Percentiles rank a stretch among this genome's conserved stretches.
These are phyloP conservation scores for Cenchrus purpureus DNA, from an alignment of 176 grass and related monocot species.

Conservation along the genomic window DNA sequence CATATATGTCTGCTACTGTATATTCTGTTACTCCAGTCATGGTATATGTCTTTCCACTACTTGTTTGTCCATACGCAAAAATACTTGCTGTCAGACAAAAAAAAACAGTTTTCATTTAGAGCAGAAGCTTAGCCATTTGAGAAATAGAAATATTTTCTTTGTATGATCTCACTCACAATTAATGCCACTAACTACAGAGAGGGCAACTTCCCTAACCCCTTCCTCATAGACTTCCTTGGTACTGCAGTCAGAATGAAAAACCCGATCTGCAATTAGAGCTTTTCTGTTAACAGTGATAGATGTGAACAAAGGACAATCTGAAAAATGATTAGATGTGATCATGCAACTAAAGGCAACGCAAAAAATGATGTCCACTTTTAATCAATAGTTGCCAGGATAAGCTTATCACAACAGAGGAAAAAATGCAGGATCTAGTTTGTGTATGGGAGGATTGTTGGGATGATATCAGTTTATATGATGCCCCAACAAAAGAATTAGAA, in stretches of 20 bases:
- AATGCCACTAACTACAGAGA: slow-evolving; percentile 92
- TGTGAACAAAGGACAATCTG: background rate
- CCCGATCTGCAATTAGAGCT: slow-evolving; percentile 63
- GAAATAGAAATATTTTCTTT: background rate
- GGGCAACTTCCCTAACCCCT: slow-evolving; percentile 89
- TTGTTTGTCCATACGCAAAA: slow-evolving; percentile 99
- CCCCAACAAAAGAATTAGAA: background rate
- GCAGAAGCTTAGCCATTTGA: background rate
- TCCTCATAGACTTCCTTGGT: slow-evolving; percentile 88
- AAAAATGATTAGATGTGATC: background rate
- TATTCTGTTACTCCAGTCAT: slow-evolving; percentile 96
- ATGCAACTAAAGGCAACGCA: background rate
- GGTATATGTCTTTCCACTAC: slow-evolving; percentile 97
- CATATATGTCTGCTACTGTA: slow-evolving; percentile 94
- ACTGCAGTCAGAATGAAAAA: slow-evolving; percentile 76
- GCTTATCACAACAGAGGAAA: slow-evolving; percentile 43
- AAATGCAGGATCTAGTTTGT: background rate
- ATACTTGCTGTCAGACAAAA: slow-evolving; percentile 73
- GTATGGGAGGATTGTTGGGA: background rate
- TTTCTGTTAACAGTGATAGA: slow-evolving; percentile 30
- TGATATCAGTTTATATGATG: background rate
- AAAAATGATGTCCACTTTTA: slow-evolving; percentile 1
- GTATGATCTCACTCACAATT: slow-evolving; percentile 72
- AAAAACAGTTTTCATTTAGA: slow-evolving; percentile 38
- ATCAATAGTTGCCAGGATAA: slow-evolving; percentile 33